Conservation (phyloP, 23 red algal genomes). For the Gracilaria vermiculophylla region DNA sequence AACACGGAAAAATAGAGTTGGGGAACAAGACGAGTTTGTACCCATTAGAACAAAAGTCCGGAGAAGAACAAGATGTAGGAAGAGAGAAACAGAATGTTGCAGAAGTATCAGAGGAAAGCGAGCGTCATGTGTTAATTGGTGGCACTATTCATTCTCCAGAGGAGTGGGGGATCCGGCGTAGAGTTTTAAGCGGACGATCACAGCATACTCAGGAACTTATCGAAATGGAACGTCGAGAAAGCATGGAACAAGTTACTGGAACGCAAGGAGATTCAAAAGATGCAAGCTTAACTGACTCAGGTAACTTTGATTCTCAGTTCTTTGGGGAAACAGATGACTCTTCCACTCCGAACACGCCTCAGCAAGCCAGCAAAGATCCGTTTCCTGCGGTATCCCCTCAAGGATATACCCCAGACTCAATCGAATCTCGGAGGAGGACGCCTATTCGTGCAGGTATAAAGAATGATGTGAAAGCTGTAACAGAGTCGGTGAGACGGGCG, state of each 20-base stretch:
- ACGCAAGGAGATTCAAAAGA: neutral
- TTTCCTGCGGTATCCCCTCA: neutral
- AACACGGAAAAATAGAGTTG: neutral
- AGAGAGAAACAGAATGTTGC: neutral
- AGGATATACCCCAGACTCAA: neutral
- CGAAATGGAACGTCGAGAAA: neutral
- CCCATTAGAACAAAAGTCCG: neutral
- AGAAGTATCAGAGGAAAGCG: neutral
- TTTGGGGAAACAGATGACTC: neutral
- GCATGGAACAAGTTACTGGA: neutral
- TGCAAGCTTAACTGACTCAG: neutral
- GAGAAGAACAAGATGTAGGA: neutral
- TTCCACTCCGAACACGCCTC: neutral
- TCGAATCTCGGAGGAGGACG: neutral
- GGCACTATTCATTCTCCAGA: neutral
- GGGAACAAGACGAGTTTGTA: neutral
- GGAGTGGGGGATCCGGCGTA: neutral
- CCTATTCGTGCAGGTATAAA: neutral
- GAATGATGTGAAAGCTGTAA: conserved; percentile 2
- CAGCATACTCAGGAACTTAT: neutral
- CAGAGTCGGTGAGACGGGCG: neutral
- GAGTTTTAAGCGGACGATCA: neutral
- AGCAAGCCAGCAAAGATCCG: neutral
- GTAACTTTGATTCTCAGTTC: neutral
- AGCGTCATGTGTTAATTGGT: neutral